These are phyloP conservation scores for Cajanus cajan DNA, from an alignment of 306 rosid genomes.

Conservation along the genomic window DNA sequence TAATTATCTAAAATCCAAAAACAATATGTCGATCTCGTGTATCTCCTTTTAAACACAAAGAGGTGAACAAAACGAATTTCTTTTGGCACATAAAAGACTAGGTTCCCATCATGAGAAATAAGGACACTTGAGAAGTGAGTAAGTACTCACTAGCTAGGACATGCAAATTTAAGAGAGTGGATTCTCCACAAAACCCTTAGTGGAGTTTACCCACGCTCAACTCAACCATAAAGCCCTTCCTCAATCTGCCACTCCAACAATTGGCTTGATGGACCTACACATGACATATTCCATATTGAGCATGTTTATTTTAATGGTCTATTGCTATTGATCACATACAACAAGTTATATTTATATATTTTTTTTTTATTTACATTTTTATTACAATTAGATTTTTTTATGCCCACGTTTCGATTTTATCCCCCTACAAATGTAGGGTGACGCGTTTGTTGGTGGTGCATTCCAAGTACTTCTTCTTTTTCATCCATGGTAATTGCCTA, in stretches of 20 bases:
- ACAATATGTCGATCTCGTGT: not conserved
- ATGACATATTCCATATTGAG: slow-evolving; percentile 7
- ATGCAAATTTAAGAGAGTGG: slow-evolving; percentile 48
- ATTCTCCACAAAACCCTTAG: slow-evolving; percentile 48
- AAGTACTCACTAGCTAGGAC: slow-evolving; percentile 38
- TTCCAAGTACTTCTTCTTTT: not conserved
- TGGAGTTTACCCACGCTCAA: slow-evolving; percentile 60
- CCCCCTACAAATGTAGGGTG: not conserved
- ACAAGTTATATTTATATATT: not conserved
- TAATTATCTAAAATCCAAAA: too few relatives aligned
- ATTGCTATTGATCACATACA: not conserved
- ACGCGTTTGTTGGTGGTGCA: not conserved
- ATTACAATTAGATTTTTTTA: not conserved
- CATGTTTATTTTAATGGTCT: not conserved
- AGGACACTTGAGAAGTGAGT: slow-evolving; percentile 40
- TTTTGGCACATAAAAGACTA: not conserved
- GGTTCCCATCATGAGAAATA: slow-evolving; percentile 31
- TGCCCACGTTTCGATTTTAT: not conserved
- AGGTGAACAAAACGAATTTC: slow-evolving; percentile 9
- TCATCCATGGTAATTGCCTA: not conserved
- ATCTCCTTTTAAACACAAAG: slow-evolving; percentile 3
- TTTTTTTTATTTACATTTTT: not conserved
- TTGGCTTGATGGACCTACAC: slow-evolving; percentile 22
- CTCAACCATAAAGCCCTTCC: slow-evolving; percentile 31
- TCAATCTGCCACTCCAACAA: slow-evolving; percentile 29